Conservation (phyloP, 1,284 basidiomycete species). For the Microbotryum intermedium region DNA sequence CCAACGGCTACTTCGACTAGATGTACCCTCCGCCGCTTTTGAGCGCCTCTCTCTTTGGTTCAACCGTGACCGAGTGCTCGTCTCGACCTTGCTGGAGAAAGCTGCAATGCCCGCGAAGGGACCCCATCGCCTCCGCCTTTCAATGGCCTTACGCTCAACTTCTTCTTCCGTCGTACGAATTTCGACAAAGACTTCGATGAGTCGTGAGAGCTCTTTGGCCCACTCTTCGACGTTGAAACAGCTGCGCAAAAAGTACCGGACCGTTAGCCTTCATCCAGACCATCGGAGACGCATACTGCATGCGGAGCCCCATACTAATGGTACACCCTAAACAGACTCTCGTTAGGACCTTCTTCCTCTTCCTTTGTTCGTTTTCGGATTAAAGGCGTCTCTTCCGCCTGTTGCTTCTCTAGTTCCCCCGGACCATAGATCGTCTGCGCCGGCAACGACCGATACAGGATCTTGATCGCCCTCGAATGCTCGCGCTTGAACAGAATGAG, state of each 20-base stretch:
- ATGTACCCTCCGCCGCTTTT: no score
- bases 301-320: conserved; percentile 38
- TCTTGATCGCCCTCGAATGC: conserved; percentile 21
- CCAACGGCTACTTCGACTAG: no score
- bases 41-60: no score
- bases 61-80: no score
- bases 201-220: conserved; percentile 64
- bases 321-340: conserved; percentile 71
- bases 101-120: background rate
- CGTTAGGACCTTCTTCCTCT: conserved; percentile 37
- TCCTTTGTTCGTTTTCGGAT: background rate
- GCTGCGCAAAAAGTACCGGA: conserved; percentile 6
- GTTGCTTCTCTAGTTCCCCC: background rate
- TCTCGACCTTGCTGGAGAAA: no score
- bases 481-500: conserved; percentile 61
- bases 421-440: conserved; percentile 13
- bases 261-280: background rate
- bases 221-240: conserved; percentile 91
- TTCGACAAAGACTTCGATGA: conserved; percentile 55
- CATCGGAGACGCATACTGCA: background rate
- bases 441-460: conserved; percentile 18
- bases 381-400: conserved; percentile 1
- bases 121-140: conserved; percentile 9
- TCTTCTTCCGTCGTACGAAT: conserved; percentile 29
- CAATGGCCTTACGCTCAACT: background rate